Conservation (phyloP, 2,329 filamentous ascomycete species). For the Zymoseptoria pseudotritici region DNA sequence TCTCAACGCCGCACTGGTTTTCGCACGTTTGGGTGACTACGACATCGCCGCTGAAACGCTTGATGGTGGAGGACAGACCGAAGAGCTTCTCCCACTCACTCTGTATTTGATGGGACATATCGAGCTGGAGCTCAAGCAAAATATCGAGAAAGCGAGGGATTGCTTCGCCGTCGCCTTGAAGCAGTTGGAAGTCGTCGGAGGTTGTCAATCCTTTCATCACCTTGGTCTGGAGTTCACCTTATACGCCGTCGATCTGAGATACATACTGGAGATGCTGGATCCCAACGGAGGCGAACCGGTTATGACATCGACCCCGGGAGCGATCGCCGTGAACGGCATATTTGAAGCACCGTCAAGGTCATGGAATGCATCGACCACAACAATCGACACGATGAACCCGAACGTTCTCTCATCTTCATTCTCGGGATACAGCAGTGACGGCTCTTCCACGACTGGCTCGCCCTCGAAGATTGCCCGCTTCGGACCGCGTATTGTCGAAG, state of each 20-base stretch:
- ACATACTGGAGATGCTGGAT: slow-evolving; percentile 8
- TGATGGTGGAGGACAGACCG: slow-evolving; percentile 15
- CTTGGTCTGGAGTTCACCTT: slow-evolving; percentile 21
- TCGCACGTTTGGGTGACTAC: slow-evolving; percentile 26
- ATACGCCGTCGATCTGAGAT: slow-evolving; percentile 6
- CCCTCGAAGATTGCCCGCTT: background rate
- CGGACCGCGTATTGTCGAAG: background rate
- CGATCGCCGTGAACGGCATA: slow-evolving; percentile 21
- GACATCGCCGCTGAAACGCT: slow-evolving; percentile 17
- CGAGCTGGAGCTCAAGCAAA: slow-evolving; percentile 18
- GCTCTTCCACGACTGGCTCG: background rate
- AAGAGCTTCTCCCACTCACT: slow-evolving; percentile 15
- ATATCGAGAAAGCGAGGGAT: slow-evolving; percentile 14
- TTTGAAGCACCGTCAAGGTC: slow-evolving; percentile 18
- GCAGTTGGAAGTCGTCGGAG: slow-evolving; percentile 6
- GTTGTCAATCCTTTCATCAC: slow-evolving; percentile 6
- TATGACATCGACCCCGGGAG: slow-evolving; percentile 4
- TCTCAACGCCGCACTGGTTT: slow-evolving; percentile 26
- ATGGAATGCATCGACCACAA: background rate
- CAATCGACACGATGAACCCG: background rate
- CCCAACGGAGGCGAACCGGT: background rate
- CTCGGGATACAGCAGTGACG: background rate
- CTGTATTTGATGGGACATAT: slow-evolving; percentile 26
- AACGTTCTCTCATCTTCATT: background rate
- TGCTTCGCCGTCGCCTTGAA: slow-evolving; percentile 18